Evolutionary conservation across 306 rosid species (phyloP), one percentile per base, ranked within the genome.

Genomic region (Cicer cuneatum): DNA sequence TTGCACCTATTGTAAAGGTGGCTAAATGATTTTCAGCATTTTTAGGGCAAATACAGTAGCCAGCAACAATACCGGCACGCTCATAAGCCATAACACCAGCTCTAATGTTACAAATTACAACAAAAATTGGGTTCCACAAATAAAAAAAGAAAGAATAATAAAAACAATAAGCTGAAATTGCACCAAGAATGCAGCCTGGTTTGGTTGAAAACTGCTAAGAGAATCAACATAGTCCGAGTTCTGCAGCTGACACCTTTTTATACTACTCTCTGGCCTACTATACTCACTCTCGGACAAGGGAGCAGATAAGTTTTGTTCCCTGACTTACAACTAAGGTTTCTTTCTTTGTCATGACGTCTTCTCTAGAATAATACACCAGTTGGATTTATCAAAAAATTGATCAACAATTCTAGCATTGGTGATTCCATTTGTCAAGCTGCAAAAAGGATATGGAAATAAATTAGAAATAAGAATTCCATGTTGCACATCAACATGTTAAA

Each of bases 361-460:
- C 89, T 94, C 89, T 14, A 94, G 97, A 86, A 89, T 81, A 78
- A 92, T 81, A 48, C 98, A 90, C 99, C 96, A 94, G 84, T 94
- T 94, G 60, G 98, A 90, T 83, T 94, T 94, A 85, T 94, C 96
- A 53, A 77, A 92, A 90, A 94, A 92, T 54, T 78, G 86, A 75
- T 94, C 98, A 5, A 94, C 88, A 46, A 94, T 71, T 69, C 85
- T 83, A 10, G 91, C 90, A 62, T 86, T 82, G 70, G 79, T 83
- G 82, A 91, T 81, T 61, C 93, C 96, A 70, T 86, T 83, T 43
- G 83, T 84, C 72, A 94, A 84, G 81, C 97, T 94, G 89, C 79
- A 87, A 74, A 74, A 80, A 70, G 19, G 71, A 39, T 4, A 52
- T 6, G 68, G 38, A 56, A 57, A 38, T 16, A 56, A 75, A 69